Base-by-base conservation (phyloP, 2,329 filamentous ascomycete genomes). In the Onygenales sp. region DNA sequence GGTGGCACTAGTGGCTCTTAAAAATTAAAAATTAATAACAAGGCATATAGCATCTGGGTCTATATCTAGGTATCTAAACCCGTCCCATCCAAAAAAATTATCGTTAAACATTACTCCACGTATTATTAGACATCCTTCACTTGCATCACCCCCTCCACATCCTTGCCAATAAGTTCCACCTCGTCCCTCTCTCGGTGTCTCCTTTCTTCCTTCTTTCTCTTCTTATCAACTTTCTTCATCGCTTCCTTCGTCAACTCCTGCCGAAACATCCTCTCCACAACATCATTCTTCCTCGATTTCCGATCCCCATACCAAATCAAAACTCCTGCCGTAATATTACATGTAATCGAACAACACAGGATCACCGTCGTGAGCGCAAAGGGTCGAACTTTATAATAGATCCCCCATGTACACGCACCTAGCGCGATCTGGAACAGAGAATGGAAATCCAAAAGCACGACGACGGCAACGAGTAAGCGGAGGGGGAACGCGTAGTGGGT, bases 401-500 rank as follows among this genome's bases (percentile, higher is more conserved):
- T 92, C 31, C 81, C 80, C 86, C 87, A 94, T 0, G 88, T 94
- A 57, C 80, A 84, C 2, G 84, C 79, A 6, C 88, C 88, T 0
- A 94, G 82, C 0, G 86, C 80, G 60, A 94, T 88, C 65, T 94
- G 88, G 42, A 94, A 78, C 36, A 87, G 74, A 4, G 85, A 89
- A 70, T 94, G 88, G 56, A 80, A 84, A 66, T 94, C 88, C 2
- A 93, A 77, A 2, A 94, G 74, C 6, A 88, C 75, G n/a, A 92
- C 85, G 54, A 92, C 84, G 54, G 86, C 83, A 39, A 93, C 77
- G 34, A 94, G 81, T 5, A 89, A 75, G 34, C 79, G 77, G 1
- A 91, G 74, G 0, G 88, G 87, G 57, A 94, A 94, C 0, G 88
- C 85, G 64, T 83, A 78, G 65, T 94, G 88, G 0, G 88, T 94